Evolutionary conservation across 805 yeast genomes (phyloP), one percentile per base, ranked within the genome.

Genomic region (Hanseniaspora mollemarum): DNA sequence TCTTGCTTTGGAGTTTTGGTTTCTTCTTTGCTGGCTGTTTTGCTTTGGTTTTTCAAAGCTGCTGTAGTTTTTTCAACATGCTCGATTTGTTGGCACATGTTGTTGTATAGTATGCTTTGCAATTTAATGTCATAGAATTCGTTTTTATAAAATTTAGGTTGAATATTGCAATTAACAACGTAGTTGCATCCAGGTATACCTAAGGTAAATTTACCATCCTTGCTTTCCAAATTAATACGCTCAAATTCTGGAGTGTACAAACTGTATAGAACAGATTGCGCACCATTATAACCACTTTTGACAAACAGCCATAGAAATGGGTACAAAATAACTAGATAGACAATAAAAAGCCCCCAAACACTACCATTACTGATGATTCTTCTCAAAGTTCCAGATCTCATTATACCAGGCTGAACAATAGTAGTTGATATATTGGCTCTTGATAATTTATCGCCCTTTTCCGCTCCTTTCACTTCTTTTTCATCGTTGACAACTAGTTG

Each of bases 341-440:
- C 80, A 0, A 86, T 9, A 4, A 87, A 54, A 32, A 83, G 65
- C 2, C 86, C 81, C 56, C 71, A 58, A 2, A 90, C 57, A 0
- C 85, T 71, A 0, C 97, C 96, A 67, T 84, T 74, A 18, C 92
- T 78, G 4, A 87, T 53, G 32, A 81, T 77, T 52, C 96, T 74
- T 57, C 92, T 78, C 36, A 90, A 80, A 24, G 94, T 78, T 2
- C 95, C 85, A 1, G 95, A 79, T 57, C 97, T 74, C 83, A 86
- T 84, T 32, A 88, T 58, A 1, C 98, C 98, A 0, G 99, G 97
- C 60, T 92, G 92, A 4, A 85, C 92, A 50, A 87, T 60, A 53
- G 81, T 75, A 21, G 87, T 74, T 46, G 81, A 74, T 22, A 85
- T 78, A 58, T 82, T 84, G 1, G 54, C 55, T 19, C 56, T 58